These are phyloP conservation scores for Paraphoma chrysanthemicola DNA, from an alignment of 2,329 filamentous ascomycete genomes.

Conservation along the genomic window DNA sequence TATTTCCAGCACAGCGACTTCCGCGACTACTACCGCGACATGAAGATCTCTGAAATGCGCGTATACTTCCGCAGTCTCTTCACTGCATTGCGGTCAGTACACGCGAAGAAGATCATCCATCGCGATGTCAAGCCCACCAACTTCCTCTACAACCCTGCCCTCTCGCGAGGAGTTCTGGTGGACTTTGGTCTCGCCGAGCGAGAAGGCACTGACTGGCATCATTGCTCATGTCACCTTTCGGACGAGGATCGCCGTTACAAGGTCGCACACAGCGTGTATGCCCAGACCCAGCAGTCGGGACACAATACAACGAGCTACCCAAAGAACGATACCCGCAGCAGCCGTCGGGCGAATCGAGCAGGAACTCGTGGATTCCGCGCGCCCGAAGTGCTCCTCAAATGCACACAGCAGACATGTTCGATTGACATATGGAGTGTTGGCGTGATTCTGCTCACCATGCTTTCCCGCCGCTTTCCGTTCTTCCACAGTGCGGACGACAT, in stretches of 20 bases:
- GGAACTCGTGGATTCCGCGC: slow-evolving; percentile 95
- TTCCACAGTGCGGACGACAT: slow-evolving; percentile 99
- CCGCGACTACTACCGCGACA: slow-evolving; percentile 88
- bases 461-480: slow-evolving; percentile 93
- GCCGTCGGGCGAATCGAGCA: slow-evolving; percentile 89
- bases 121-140: slow-evolving; percentile 98
- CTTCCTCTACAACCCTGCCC: slow-evolving; percentile 86
- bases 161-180: slow-evolving; percentile 87
- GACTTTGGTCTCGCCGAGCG: slow-evolving; percentile 96
- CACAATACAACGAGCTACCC: slow-evolving; percentile 71
- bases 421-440: slow-evolving; percentile 98
- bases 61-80: slow-evolving; percentile 91
- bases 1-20: slow-evolving; percentile 98
- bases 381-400: slow-evolving; percentile 96
- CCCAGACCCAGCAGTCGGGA: slow-evolving; percentile 57
- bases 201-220: slow-evolving; percentile 73
- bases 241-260: slow-evolving; percentile 65
- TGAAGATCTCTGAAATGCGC: slow-evolving; percentile 84
- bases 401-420: slow-evolving; percentile 87
- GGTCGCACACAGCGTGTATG: slow-evolving; percentile 65
- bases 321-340: slow-evolving; percentile 86
- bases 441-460: slow-evolving; percentile 94
- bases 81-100: slow-evolving; percentile 81
- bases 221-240: slow-evolving; percentile 80
- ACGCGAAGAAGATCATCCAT: slow-evolving; percentile 84